Conservation (phyloP, 805 yeast genomes). For the Nakazawaea ishiwadae region DNA sequence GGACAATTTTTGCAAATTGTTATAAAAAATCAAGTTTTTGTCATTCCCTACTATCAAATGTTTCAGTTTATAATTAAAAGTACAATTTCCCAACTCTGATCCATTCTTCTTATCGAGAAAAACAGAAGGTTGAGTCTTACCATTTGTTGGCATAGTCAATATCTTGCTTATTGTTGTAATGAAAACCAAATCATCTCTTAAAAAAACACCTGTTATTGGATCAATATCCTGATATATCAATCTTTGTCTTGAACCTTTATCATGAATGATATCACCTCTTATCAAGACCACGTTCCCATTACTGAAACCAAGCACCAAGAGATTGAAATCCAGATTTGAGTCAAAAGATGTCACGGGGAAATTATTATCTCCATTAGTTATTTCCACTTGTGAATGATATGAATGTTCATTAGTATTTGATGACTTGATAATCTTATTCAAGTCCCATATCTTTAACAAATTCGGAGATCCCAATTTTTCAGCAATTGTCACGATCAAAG, state of each 20-base stretch:
- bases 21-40: slow-evolving; percentile 62
- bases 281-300: slow-evolving; percentile 79
- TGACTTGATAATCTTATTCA: slow-evolving; percentile 41
- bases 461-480: slow-evolving; percentile 71
- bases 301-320: slow-evolving; percentile 73
- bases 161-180: slow-evolving; percentile 74
- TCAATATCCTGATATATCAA: slow-evolving; percentile 68
- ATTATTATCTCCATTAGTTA: slow-evolving; percentile 70
- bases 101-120: slow-evolving; percentile 43
- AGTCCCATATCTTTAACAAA: slow-evolving; percentile 67
- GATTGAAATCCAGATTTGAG: slow-evolving; percentile 49
- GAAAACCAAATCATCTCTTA: slow-evolving; percentile 53
- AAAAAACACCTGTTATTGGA: slow-evolving; percentile 75
- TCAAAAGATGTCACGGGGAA: slow-evolving; percentile 72
- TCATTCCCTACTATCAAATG: slow-evolving; percentile 58
- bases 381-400: slow-evolving; percentile 57
- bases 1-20: slow-evolving; percentile 46
- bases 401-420: slow-evolving; percentile 21
- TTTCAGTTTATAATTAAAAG: slow-evolving; percentile 22
- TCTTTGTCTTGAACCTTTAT: slow-evolving; percentile 87
- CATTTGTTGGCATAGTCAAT: slow-evolving; percentile 69
- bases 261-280: slow-evolving; percentile 84
- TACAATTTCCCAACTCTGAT: slow-evolving; percentile 45
- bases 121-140: slow-evolving; percentile 59
- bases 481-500: slow-evolving; percentile 64